Base-by-base conservation (phyloP, 495 filamentous ascomycete genomes). In the Podospora bellae-mahoneyi region DNA sequence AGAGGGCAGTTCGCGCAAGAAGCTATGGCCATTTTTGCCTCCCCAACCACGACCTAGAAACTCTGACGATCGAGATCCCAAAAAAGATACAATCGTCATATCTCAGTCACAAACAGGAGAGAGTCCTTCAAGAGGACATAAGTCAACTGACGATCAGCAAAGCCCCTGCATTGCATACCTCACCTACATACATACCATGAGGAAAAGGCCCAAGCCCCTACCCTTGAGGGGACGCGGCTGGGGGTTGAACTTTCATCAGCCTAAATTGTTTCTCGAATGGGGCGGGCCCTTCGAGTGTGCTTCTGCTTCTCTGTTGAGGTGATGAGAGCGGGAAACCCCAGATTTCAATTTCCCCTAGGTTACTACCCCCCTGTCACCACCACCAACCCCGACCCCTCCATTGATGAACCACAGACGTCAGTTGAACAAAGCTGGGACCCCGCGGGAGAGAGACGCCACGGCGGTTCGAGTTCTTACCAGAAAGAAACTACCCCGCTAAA, bases 251-350 rank as follows among this genome's bases (percentile, higher is more conserved):
- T 23, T 65, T 34, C 64, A 58, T 65, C 64, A 65, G 64, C 64
- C 64, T 65, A 65, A 65, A 65, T 59, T 32, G 30, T 32, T 32
- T 32, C 23, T 23, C 7, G 3, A 32, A 32, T 32, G 30, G 30
- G 30, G 30, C 30, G 30, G 30, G 30, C 30, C 30, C 28, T 65
- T 39, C 54, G 18, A 57, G 15, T 23, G 20, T 57, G 18, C 54
- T 16, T 16, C 10, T 39, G 1, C 34, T 48, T 48, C 39, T 16
- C 39, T 34, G 0, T 6, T 32, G 4, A 32, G 23, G 23, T 23
- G 30, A 68, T 39, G 54, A 53, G 56, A 18, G 10, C 57, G 61
- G 69, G 57, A 68, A 44, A 65, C 70, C 70, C 70, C 70, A 72
- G 64, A 60, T 68, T 71, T 64, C 20, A 60, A 56, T 63, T 18